Evolutionary conservation across 257 asterid genomes (phyloP).

Genomic region (Solanum tarapatanum): DNA sequence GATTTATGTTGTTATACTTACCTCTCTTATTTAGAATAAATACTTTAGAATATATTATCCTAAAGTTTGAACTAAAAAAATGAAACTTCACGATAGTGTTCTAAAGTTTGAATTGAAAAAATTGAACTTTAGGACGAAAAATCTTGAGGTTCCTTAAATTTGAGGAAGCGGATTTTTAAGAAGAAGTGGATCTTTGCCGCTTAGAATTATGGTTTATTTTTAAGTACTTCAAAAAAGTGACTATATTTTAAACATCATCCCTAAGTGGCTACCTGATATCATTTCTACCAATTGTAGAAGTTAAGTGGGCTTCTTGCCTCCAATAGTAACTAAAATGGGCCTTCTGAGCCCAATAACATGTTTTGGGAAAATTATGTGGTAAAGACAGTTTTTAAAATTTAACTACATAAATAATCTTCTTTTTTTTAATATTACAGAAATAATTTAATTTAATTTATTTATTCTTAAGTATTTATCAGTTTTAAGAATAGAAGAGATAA

Average conservation of each 20-base stretch:
- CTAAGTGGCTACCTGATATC: background rate
- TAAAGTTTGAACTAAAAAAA: no score
- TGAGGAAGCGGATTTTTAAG: no score
- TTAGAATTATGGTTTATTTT: background rate
- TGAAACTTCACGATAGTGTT: background rate
- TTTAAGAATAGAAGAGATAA: no score
- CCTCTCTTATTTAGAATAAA: no score
- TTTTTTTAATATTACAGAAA: background rate
- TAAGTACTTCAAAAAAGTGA: fast-evolving
- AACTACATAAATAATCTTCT: background rate
- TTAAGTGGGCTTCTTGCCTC: background rate
- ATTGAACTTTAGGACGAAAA: background rate
- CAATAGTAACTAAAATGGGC: background rate
- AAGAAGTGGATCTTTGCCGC: no score
- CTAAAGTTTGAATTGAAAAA: background rate
- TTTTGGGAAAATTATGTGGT: background rate
- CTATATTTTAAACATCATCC: background rate
- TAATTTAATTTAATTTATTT: no score
- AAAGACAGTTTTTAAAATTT: background rate
- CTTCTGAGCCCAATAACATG: background rate
- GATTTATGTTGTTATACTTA: no score
- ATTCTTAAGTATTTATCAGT: background rate
- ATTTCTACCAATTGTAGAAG: background rate
- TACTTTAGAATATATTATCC: no score
- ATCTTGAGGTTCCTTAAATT: no score